phyloP scores from a whole-genome alignment of 176 grass and related monocot species.

The Alloteropsis semialata region DNA sequence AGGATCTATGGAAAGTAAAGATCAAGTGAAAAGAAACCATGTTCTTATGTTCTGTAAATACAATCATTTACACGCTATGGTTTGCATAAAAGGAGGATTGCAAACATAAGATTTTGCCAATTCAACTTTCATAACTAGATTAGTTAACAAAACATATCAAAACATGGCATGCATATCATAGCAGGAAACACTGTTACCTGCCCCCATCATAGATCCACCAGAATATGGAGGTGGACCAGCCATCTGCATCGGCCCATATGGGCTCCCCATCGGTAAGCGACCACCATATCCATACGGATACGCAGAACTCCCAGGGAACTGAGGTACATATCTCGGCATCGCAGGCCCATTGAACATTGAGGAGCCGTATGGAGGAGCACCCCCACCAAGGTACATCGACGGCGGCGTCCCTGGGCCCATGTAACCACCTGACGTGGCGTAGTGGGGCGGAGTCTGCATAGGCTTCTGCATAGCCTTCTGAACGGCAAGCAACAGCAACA shows the following conservation, averaged over 20 bases:
- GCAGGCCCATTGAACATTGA: conserved; percentile 54
- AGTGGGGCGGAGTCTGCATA: conserved; percentile 56
- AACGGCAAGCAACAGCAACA: conserved; percentile 12
- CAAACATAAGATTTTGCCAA: not conserved
- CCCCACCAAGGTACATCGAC: conserved; percentile 61
- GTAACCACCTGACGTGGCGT: conserved; percentile 41
- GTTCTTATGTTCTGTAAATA: not conserved
- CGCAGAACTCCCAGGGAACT: conserved; percentile 64
- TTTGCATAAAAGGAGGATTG: not conserved
- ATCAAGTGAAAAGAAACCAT: not conserved
- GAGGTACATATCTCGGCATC: conserved; percentile 58
- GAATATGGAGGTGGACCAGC: conserved; percentile 57
- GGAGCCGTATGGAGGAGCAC: conserved; percentile 51
- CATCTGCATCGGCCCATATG: conserved; percentile 63
- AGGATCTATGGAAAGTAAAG: not conserved
- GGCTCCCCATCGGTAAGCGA: conserved; percentile 64
- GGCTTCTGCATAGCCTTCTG: conserved; percentile 59
- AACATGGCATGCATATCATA: not conserved
- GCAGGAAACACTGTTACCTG: conserved; percentile 35
- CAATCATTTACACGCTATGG: not conserved
- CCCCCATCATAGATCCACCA: conserved; percentile 56
- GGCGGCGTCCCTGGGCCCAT: conserved; percentile 53
- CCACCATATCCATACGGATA: conserved; percentile 69
- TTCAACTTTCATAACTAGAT: not conserved
- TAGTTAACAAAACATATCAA: too few species aligned